Evolutionary conservation across 169 alveolate species (phyloP).

Genomic region (Plasmodium adleri): DNA sequence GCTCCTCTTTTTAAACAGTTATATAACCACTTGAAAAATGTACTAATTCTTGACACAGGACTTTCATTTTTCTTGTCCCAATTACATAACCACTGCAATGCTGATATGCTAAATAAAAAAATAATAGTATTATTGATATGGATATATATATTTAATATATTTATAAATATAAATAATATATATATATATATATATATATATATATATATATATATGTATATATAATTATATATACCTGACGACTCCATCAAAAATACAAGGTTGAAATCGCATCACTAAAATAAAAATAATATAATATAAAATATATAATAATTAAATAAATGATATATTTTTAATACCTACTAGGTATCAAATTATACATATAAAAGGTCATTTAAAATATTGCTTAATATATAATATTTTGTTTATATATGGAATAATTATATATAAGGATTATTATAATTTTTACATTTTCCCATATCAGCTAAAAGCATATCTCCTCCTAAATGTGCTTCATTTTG

Average conservation of each 20-base stretch:
- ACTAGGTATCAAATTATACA: neutral
- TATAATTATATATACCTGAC: slow-evolving; percentile 48
- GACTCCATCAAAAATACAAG: slow-evolving; percentile 92
- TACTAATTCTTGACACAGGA: slow-evolving; percentile 92
- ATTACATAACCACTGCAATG: slow-evolving; percentile 96
- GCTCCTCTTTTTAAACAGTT: slow-evolving; percentile 91
- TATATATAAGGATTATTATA: neutral
- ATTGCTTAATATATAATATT: neutral
- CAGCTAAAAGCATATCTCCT: slow-evolving; percentile 94
- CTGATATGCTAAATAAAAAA: slow-evolving; percentile 89
- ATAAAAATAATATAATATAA: neutral
- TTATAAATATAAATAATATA: neutral
- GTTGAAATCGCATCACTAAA: slow-evolving; percentile 89
- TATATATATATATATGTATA: neutral
- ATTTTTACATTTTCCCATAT: slow-evolving; percentile 91
- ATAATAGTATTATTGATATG: neutral
- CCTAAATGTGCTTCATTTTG: slow-evolving; percentile 83
- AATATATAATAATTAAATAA: slow-evolving; percentile 1
- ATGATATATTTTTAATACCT: neutral
- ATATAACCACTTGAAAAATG: slow-evolving; percentile 93
- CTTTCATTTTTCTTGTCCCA: slow-evolving; percentile 93
- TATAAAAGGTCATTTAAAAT: neutral
- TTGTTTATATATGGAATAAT: neutral
- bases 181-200: neutral
- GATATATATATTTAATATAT: neutral